Evolutionary conservation across 2,329 filamentous ascomycete species (phyloP).

Genomic region (Phyllosticta citriasiana): DNA sequence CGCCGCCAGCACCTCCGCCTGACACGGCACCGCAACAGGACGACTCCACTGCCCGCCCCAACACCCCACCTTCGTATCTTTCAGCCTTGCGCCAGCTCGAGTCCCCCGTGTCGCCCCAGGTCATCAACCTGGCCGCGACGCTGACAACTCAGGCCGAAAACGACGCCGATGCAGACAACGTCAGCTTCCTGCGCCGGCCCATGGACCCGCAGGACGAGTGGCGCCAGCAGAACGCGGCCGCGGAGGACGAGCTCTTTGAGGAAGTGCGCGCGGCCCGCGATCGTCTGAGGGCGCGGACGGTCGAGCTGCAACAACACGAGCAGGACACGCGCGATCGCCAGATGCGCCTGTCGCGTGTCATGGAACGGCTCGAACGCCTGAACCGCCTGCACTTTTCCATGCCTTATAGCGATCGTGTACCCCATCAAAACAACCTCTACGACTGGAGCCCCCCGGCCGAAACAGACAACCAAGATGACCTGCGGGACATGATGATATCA

Average conservation of each 20-base stretch:
- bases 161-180: slow-evolving; percentile 39
- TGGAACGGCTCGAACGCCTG: slow-evolving; percentile 30
- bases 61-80: slow-evolving; percentile 31
- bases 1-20: slow-evolving; percentile 6
- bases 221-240: slow-evolving; percentile 19
- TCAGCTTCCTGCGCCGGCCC: slow-evolving; percentile 40
- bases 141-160: slow-evolving; percentile 37
- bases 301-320: slow-evolving; percentile 21
- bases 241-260: slow-evolving; percentile 11
- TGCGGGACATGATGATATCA: slow-evolving; percentile 28
- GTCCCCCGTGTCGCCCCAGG: slow-evolving; percentile 33
- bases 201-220: slow-evolving; percentile 27
- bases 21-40: slow-evolving; percentile 1
- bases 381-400: slow-evolving; percentile 34
- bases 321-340: slow-evolving; percentile 27
- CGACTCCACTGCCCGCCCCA: slow-evolving; percentile 12
- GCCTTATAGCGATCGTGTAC: slow-evolving; percentile 45
- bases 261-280: slow-evolving; percentile 9
- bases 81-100: slow-evolving; percentile 38
- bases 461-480: slow-evolving; percentile 25
- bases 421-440: slow-evolving; percentile 46
- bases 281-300: slow-evolving; percentile 13
- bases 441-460: slow-evolving; percentile 47
- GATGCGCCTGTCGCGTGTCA: slow-evolving; percentile 34
- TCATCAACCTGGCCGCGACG: slow-evolving; percentile 40